Base-by-base conservation (phyloP, 345 rosid genomes). In the Salix viminalis region DNA sequence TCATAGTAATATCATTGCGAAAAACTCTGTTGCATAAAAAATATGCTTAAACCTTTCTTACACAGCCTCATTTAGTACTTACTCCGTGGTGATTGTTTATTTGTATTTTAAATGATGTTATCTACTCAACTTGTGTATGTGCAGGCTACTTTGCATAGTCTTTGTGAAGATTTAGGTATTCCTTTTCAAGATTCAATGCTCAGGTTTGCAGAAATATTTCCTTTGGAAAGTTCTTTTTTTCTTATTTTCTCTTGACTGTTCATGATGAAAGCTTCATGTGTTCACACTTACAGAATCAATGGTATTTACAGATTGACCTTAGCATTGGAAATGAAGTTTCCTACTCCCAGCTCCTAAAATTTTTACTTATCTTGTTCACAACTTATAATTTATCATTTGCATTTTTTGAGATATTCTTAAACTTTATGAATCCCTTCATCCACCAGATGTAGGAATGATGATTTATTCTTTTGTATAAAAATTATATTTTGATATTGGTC, bases 171-270 rank as follows among this genome's bases (percentile, higher is more conserved):
- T 68, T 79, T 94, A 84, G 84, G 82, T 68, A 88, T 94, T 83
- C 97, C 97, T 76, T 92, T 87, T 83, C 90, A 92, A 73, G 77
- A 86, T 14, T 67, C 89, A 68, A 94, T 92, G 96, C 94, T 94
- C 78, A 91, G 85, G 97, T 89, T 83, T 60, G 88, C 65, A n/a
- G 56, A 75, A 62, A 2, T 28, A 7, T 42, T 37, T 54, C 42
- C 62, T 39, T 62, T 37, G 36, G 65, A 76, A 65, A 71, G 65
- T 52, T 54, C 2, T 26, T 39, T 36, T 36, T 34, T 16, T 21
- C 0, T 37, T 75, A 4, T n/a, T 23, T 23, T 70, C 32, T 30
- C 32, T 48, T 4, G 10, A 32, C 26, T 14, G 52, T 65, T 12
- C 16, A 64, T 50, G 46, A 69, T 4, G 30, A 14, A 18, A 19